Percentiles rank a stretch among this genome's conserved stretches.
Conservation (phyloP, 495 filamentous ascomycete genomes). For the Chaetomium tenue region DNA sequence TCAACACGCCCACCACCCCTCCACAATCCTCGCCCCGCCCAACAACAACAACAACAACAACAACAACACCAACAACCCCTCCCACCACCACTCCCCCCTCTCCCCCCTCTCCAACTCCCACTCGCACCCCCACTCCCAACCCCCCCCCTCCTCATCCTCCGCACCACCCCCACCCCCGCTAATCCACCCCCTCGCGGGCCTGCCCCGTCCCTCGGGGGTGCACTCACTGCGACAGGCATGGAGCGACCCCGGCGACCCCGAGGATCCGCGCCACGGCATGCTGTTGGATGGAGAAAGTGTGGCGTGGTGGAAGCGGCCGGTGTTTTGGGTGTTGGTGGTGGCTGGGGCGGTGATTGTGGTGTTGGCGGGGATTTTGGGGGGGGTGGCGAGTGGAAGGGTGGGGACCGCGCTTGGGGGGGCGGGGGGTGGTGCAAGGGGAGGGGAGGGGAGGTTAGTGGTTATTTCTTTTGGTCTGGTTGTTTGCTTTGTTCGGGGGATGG, state of each 20-base stretch:
- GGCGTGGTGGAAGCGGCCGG: slow-evolving; percentile 11
- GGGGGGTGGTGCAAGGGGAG: background rate
- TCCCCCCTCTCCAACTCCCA: background rate
- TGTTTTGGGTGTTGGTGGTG: slow-evolving; percentile 25
- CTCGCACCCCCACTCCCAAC: background rate
- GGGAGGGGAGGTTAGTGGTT: too few relatives aligned
- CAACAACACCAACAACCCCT: background rate
- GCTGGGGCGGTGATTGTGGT: slow-evolving; percentile 14
- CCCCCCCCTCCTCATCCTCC: background rate
- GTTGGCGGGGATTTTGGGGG: slow-evolving; percentile 28
- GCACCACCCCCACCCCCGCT: background rate
- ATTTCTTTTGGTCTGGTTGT: too few relatives aligned
- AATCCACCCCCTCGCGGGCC: background rate
- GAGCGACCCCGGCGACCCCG: slow-evolving; percentile 10
- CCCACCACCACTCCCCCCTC: background rate
- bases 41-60: background rate
- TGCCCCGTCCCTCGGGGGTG: slow-evolving; percentile 15
- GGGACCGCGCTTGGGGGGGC: slow-evolving; percentile 13
- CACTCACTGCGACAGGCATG: slow-evolving; percentile 17
- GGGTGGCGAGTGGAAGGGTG: slow-evolving; percentile 23
- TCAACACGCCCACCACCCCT: too few relatives aligned
- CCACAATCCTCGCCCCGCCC: background rate
- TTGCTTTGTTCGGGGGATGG: too few relatives aligned
- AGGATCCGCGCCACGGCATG: background rate
- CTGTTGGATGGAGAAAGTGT: background rate